Evolutionary conservation across 2,329 filamentous ascomycete genomes (phyloP).

Genomic region (Pseudogymnoascus verrucosus): DNA sequence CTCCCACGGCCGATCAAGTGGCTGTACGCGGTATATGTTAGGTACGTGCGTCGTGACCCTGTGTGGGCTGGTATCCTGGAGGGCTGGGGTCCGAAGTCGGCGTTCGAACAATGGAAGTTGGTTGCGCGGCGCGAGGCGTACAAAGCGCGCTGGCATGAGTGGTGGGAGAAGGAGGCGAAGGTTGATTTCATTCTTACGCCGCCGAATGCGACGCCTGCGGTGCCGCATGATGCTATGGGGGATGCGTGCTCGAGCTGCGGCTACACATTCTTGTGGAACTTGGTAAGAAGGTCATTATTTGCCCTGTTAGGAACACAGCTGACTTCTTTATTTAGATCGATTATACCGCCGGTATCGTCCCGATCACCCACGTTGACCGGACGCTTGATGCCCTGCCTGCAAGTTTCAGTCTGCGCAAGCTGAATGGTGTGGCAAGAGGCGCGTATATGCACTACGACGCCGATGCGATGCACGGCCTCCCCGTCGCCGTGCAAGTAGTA

Average conservation of each 20-base stretch:
- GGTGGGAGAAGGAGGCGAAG: slow-evolving; percentile 67
- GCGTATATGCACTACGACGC: slow-evolving; percentile 85
- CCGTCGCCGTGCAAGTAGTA: slow-evolving; percentile 78
- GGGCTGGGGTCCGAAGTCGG: slow-evolving; percentile 65
- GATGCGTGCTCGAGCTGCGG: slow-evolving; percentile 80
- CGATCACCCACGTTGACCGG: slow-evolving; percentile 76
- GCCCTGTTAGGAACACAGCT: neutral
- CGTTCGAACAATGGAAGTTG: slow-evolving; percentile 74
- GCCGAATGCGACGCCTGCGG: slow-evolving; percentile 84
- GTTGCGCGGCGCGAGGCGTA: slow-evolving; percentile 70
- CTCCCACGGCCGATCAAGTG: slow-evolving; percentile 70
- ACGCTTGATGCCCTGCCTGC: slow-evolving; percentile 56
- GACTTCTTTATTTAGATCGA: slow-evolving; percentile 51
- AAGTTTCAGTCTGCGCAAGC: slow-evolving; percentile 49
- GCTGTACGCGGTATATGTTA: slow-evolving; percentile 84
- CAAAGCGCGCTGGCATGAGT: slow-evolving; percentile 71
- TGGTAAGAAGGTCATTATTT: slow-evolving; percentile 44
- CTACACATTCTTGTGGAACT: slow-evolving; percentile 89
- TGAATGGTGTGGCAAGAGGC: slow-evolving; percentile 73
- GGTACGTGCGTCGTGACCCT: slow-evolving; percentile 66
- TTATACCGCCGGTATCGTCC: slow-evolving; percentile 74
- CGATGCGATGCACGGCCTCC: slow-evolving; percentile 74
- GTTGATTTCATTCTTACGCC: slow-evolving; percentile 75
- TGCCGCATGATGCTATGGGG: slow-evolving; percentile 80
- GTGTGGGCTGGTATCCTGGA: slow-evolving; percentile 72